phyloP scores from a whole-genome alignment of 306 rosid species.

The Gastrolobium bilobum region DNA sequence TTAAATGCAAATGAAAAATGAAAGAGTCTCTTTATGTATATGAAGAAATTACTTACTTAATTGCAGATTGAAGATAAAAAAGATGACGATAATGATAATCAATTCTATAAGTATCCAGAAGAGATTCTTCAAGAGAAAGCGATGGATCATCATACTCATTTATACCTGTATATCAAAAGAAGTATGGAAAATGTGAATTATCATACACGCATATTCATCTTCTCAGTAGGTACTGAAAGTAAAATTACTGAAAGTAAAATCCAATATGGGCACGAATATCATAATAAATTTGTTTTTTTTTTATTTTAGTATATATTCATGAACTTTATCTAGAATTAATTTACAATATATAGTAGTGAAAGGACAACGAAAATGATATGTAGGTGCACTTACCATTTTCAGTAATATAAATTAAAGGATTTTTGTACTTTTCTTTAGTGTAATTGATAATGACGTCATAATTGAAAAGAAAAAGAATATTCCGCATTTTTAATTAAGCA shows the following conservation, averaged over 20 bases:
- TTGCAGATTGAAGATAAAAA: constrained; percentile 55
- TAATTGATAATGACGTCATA: too few species aligned
- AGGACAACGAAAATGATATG: not conserved
- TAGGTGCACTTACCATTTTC: constrained; percentile 58
- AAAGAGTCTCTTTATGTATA: not conserved
- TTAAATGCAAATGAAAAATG: not conserved
- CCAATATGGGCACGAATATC: not conserved
- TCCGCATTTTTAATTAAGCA: too few species aligned
- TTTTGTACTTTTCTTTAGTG: constrained; percentile 55
- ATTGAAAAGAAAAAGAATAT: constrained; percentile 46
- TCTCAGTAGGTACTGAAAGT: not conserved
- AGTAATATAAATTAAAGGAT: constrained; percentile 68
- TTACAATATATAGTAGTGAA: not conserved
- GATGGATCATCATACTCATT: constrained; percentile 60
- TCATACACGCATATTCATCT: too few species aligned
- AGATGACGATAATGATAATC: constrained; percentile 62
- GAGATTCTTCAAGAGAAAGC: constrained; percentile 54
- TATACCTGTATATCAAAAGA: constrained; percentile 51
- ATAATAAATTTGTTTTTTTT: too few species aligned
- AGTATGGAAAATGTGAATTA: not conserved
- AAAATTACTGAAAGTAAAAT: not conserved
- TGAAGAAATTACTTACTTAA: constrained; percentile 49
- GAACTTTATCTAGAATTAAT: not conserved
- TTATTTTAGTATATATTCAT: not conserved
- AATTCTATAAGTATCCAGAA: constrained; percentile 59